phyloP scores from a whole-genome alignment of 768 basidiomycete genomes.

The Hericium erinaceus region DNA sequence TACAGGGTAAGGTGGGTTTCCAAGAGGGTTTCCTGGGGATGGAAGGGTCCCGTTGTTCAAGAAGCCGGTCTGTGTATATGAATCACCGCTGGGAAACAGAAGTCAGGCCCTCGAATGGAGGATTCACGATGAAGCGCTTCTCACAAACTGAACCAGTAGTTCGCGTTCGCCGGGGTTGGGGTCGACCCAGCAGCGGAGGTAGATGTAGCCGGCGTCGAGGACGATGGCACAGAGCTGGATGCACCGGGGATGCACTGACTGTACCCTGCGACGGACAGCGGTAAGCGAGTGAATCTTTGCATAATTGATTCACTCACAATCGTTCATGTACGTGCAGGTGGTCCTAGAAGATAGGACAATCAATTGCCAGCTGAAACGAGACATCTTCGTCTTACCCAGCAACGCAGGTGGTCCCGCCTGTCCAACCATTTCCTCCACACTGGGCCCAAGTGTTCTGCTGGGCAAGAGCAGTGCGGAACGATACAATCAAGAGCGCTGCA shows the following conservation, averaged over 20 bases:
- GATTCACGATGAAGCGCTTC: conserved; percentile 6
- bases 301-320: conserved; percentile 17
- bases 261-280: conserved; percentile 24
- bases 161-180: conserved; percentile 18
- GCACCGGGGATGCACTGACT: conserved; percentile 30
- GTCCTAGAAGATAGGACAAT: conserved; percentile 5
- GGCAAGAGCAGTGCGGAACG: neutral
- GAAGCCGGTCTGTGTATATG: conserved; percentile 52
- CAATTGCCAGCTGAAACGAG: neutral
- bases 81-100: conserved; percentile 35
- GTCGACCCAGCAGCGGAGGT: conserved; percentile 15
- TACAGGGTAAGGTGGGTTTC: conserved; percentile 43
- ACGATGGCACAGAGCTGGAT: neutral
- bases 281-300: neutral
- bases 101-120: neutral
- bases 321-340: conserved; percentile 20
- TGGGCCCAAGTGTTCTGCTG: conserved; percentile 2
- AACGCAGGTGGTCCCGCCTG: conserved; percentile 33
- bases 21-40: conserved; percentile 37
- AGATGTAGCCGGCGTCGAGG: neutral
- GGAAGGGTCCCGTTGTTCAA: conserved; percentile 31
- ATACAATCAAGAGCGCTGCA: too few relatives aligned
- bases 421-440: conserved; percentile 28
- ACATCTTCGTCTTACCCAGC: conserved; percentile 22
- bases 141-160: conserved; percentile 55